Evolutionary conservation across 768 basidiomycete species (phyloP).

Genomic region (Melanogaster broomeanus): DNA sequence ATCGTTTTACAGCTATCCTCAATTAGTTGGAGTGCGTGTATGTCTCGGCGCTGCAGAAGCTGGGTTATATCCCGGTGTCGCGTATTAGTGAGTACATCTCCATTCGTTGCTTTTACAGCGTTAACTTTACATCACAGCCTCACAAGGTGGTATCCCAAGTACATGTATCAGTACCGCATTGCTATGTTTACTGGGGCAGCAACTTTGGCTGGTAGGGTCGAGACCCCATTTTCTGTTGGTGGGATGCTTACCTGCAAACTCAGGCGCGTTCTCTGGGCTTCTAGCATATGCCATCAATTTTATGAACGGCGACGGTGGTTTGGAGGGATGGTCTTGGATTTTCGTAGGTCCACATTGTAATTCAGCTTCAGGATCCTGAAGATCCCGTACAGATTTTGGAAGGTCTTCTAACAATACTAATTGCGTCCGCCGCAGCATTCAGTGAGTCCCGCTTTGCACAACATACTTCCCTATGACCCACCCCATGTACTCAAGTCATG

Average conservation of each 20-base stretch:
- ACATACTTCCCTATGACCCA: neutral
- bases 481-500: conserved; percentile 41
- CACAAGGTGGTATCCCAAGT: conserved; percentile 68
- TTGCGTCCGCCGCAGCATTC: conserved; percentile 54
- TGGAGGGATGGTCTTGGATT: conserved; percentile 68
- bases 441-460: conserved; percentile 34
- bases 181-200: conserved; percentile 69
- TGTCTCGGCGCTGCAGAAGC: no score
- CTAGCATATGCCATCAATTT: conserved; percentile 56
- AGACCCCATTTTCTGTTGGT: neutral
- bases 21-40: conserved; percentile 57
- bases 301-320: conserved; percentile 47
- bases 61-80: conserved; percentile 72
- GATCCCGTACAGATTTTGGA: conserved; percentile 13
- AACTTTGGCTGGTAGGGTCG: conserved; percentile 48
- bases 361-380: neutral
- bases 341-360: conserved; percentile 42
- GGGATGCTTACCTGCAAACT: neutral
- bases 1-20: conserved; percentile 49
- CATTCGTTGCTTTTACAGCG: neutral
- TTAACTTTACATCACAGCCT: conserved; percentile 37
- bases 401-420: conserved; percentile 59
- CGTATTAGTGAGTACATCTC: conserved; percentile 59
- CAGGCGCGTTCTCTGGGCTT: conserved; percentile 57
- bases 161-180: conserved; percentile 59